Base-by-base conservation (phyloP, 129 eudicot species). In the Flaveria bidentis region DNA sequence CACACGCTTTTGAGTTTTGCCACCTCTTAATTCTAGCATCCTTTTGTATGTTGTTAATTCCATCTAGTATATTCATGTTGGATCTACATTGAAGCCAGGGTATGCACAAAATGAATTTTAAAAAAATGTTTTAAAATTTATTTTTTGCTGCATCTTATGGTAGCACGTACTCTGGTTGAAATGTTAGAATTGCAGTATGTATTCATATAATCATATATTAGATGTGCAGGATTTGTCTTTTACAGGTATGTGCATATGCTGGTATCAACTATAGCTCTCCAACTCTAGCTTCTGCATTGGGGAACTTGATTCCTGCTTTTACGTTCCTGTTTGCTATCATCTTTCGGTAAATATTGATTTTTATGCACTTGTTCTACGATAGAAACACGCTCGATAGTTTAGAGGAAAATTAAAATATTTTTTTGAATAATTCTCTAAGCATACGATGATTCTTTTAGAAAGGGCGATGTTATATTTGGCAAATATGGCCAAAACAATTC, bases 181-280 rank as follows among this genome's bases (percentile, higher is more conserved):
- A 7, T 28, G 69, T 5, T 26, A 47, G 30, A 60, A 60, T 39
- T n/a, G 57, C 71, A 2, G 61, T 68, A 44, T 42, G 20, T 74
- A 18, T 56, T 20, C 33, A 45, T 71, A 55, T 74, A 18, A 44
- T 33, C 33, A 45, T 71, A 55, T 44, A 44, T 39, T 77, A 77
- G 20, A 5, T 50, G 71, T 72, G 84, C 81, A 85, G 86, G 86
- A 82, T 85, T 10, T 82, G 89, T 72, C 61, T 85, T 60, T 72
- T 85, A 36, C 89, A 85, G 47, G 84, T 85, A 72, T 67, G 82
- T 68, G 84, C 86, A 47, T 85, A 79, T 67, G 76, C 89, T 9
- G 89, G 89, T 62, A 83, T 86, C 72, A 65, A 69, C 60, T 86
- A 86, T 74, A 83, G 87, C 47, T 83, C 89, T 39, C 89, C 89